Percentiles rank a stretch among this genome's conserved stretches.
These are phyloP conservation scores for Nakazawaea holstii DNA, from an alignment of 805 yeast genomes.

Conservation along the genomic window DNA sequence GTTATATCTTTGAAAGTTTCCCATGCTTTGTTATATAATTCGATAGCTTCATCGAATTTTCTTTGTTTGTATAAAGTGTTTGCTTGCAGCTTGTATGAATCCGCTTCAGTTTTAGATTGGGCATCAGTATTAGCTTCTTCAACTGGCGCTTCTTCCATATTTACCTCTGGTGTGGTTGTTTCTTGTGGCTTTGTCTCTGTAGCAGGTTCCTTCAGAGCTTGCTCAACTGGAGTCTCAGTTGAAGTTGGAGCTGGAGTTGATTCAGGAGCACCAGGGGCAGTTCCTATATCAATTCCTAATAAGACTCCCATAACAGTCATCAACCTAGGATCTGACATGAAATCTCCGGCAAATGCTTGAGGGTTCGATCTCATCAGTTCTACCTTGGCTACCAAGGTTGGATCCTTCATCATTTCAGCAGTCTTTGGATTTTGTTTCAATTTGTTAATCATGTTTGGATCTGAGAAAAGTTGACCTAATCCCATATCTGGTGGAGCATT, in stretches of 20 bases:
- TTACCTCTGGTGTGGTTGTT: too few relatives aligned
- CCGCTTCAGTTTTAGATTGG: slow-evolving; percentile 46
- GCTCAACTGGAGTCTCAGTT: slow-evolving; percentile 21
- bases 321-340: slow-evolving; percentile 77
- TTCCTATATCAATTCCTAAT: slow-evolving; percentile 73
- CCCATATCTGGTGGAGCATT: slow-evolving; percentile 59
- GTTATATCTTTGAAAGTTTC: slow-evolving; percentile 78
- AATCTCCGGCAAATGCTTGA: slow-evolving; percentile 59
- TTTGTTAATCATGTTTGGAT: slow-evolving; percentile 72
- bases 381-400: slow-evolving; percentile 70
- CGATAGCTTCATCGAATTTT: slow-evolving; percentile 91
- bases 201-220: slow-evolving; percentile 21
- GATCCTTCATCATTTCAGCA: slow-evolving; percentile 81
- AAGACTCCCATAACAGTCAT: slow-evolving; percentile 84
- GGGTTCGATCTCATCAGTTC: slow-evolving; percentile 64
- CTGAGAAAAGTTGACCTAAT: slow-evolving; percentile 69
- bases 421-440: slow-evolving; percentile 84
- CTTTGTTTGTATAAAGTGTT: slow-evolving; percentile 80
- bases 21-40: slow-evolving; percentile 81
- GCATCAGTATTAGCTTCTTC: slow-evolving; percentile 19
- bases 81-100: slow-evolving; percentile 75
- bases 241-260: slow-evolving; percentile 17
- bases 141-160: slow-evolving; percentile 26
- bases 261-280: slow-evolving; percentile 19
- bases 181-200: slow-evolving; percentile 15